A percentile compares a stretch with the other conserved stretches of the same genome.
These are phyloP conservation scores for Cytospora mali DNA, from an alignment of 2,329 filamentous ascomycete genomes.

Conservation along the genomic window DNA sequence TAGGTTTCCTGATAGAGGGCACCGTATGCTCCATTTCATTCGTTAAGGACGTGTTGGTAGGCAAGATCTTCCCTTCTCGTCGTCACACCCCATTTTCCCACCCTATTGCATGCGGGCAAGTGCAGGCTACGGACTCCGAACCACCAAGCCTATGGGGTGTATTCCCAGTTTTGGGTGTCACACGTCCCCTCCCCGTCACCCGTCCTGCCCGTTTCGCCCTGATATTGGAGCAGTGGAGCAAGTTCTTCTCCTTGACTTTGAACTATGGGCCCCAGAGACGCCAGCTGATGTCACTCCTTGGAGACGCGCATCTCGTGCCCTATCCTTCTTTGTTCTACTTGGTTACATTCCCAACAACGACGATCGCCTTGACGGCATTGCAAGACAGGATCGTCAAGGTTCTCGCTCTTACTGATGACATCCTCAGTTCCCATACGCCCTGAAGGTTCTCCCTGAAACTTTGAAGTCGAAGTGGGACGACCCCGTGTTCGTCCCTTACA, in stretches of 20 bases:
- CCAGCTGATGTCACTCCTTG: constrained; percentile 16
- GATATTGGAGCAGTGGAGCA: constrained; percentile 12
- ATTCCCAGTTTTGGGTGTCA: too few species aligned
- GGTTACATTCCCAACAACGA: constrained; percentile 9
- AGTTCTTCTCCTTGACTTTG: not conserved
- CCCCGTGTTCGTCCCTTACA: constrained; percentile 66
- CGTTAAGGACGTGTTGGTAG: constrained; percentile 80
- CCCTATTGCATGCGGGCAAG: constrained; percentile 29
- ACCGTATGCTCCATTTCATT: constrained; percentile 84
- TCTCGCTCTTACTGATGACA: constrained; percentile 20
- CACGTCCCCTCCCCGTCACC: too few species aligned
- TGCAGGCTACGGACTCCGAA: constrained; percentile 19
- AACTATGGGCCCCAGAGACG: constrained; percentile 1
- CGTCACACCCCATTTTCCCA: constrained; percentile 27
- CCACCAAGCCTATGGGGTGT: constrained; percentile 25
- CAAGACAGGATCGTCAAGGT: constrained; percentile 1
- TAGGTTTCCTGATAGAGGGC: constrained; percentile 61
- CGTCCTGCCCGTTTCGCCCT: constrained; percentile 5
- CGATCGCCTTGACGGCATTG: constrained; percentile 1
- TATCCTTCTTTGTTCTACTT: constrained; percentile 13
- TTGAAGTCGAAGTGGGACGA: constrained; percentile 69
- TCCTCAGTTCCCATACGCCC: constrained; percentile 74
- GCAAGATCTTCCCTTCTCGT: constrained; percentile 40
- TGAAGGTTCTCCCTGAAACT: constrained; percentile 65
- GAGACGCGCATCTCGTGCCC: constrained; percentile 9